phyloP scores from a whole-genome alignment of 2,329 filamentous ascomycete genomes.

The Aspergillus pseudoglaucus region DNA sequence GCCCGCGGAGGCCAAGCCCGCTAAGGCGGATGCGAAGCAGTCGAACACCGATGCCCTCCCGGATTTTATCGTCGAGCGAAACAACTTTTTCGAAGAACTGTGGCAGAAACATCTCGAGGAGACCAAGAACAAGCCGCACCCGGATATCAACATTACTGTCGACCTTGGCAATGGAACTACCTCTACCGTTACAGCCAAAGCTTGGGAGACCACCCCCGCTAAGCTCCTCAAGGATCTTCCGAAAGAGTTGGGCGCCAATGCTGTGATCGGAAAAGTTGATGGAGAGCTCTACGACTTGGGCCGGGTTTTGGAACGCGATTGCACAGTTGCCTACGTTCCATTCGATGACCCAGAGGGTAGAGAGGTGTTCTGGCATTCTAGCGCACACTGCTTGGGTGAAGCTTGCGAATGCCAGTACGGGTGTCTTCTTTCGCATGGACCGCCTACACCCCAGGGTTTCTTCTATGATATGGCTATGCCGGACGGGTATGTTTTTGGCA shows the following conservation, averaged over 20 bases:
- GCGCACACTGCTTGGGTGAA: constrained; percentile 92
- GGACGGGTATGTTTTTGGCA: constrained; percentile 46
- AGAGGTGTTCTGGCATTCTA: constrained; percentile 97
- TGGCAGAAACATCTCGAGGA: constrained; percentile 80
- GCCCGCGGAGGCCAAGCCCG: constrained; percentile 28
- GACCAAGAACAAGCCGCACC: constrained; percentile 47
- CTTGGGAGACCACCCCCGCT: constrained; percentile 87
- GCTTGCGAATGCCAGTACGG: constrained; percentile 85
- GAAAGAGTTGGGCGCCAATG: constrained; percentile 76
- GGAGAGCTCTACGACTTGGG: constrained; percentile 89
- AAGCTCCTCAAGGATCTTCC: constrained; percentile 72
- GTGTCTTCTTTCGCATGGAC: constrained; percentile 88
- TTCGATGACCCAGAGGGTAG: constrained; percentile 74
- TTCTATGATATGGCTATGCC: constrained; percentile 94
- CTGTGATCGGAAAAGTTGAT: constrained; percentile 77
- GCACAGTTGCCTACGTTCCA: constrained; percentile 74
- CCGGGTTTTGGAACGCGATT: constrained; percentile 79
- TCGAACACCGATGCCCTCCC: constrained; percentile 46
- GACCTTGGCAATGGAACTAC: constrained; percentile 37
- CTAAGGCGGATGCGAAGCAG: constrained; percentile 25
- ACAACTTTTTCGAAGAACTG: constrained; percentile 80
- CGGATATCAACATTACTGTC: constrained; percentile 45
- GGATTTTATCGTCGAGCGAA: constrained; percentile 73
- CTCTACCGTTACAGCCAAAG: constrained; percentile 54
- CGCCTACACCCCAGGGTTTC: constrained; percentile 84